Conservation (phyloP, 164 flowering plant species). For the Tetrastigma voinierianum region DNA sequence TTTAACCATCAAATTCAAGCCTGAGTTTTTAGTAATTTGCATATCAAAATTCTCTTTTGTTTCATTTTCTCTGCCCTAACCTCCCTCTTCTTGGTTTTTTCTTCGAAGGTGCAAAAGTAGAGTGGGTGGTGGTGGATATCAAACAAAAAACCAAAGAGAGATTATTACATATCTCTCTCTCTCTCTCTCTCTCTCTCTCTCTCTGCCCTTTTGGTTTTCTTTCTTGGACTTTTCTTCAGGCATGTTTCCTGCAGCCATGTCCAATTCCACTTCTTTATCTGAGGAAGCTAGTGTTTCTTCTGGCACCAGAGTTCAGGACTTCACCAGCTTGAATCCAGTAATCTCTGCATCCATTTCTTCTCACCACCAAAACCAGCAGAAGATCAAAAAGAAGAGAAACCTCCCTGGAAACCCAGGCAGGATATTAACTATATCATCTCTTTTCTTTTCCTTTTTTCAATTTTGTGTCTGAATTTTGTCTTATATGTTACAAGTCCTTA, state of each 20-base stretch:
- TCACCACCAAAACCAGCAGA: conserved; percentile 32
- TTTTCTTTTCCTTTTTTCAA: too few species aligned
- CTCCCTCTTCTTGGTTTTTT: conserved; percentile 12
- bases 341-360: conserved; percentile 29
- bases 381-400: conserved; percentile 77
- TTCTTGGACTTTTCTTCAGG: conserved; percentile 29
- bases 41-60: too few species aligned
- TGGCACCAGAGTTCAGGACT: conserved; percentile 43
- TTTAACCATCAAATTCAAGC: neutral
- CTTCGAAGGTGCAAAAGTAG: conserved; percentile 18
- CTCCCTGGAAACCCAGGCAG: conserved; percentile 94
- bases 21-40: too few species aligned
- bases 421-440: neutral
- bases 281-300: conserved; percentile 71
- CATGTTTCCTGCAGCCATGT: conserved; percentile 56
- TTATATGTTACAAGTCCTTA: neutral
- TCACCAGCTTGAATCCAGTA: conserved; percentile 35
- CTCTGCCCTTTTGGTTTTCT: conserved; percentile 24
- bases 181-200: too few species aligned
- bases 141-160: conserved; percentile 9
- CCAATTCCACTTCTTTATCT: conserved; percentile 73
- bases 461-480: neutral
- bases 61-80: neutral
- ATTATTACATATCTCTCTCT: neutral
- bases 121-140: neutral